These are phyloP conservation scores for Ophiostoma perfectum DNA, from an alignment of 2,329 filamentous ascomycete species.

Conservation along the genomic window DNA sequence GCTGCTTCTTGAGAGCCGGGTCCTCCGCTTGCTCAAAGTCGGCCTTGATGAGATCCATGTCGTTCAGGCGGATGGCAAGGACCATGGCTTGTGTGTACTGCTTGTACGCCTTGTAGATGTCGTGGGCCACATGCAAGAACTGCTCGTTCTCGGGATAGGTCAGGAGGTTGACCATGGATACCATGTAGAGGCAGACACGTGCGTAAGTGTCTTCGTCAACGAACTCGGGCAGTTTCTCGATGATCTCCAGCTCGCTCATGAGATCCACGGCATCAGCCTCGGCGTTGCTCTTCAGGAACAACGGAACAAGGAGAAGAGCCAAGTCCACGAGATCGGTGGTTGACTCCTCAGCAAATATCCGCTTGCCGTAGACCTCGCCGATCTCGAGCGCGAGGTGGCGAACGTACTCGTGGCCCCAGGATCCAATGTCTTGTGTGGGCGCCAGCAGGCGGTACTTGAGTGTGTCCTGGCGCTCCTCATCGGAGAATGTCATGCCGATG, in stretches of 20 bases:
- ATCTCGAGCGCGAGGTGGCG: conserved; percentile 93
- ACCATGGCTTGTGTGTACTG: conserved; percentile 91
- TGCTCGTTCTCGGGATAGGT: conserved; percentile 96
- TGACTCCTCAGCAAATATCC: conserved; percentile 77
- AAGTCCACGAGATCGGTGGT: conserved; percentile 81
- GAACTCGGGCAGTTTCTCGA: conserved; percentile 81
- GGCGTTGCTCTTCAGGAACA: conserved; percentile 94
- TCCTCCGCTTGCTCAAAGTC: conserved; percentile 79
- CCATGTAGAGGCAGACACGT: conserved; percentile 94
- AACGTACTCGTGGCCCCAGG: conserved; percentile 98
- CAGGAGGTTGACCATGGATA: conserved; percentile 95
- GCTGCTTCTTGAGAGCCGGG: conserved; percentile 79
- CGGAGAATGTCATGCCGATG: conserved; percentile 97
- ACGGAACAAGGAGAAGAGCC: conserved; percentile 77
- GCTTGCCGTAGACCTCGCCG: conserved; percentile 85
- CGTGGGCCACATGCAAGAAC: conserved; percentile 87
- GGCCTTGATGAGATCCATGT: conserved; percentile 69
- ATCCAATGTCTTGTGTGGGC: conserved; percentile 85
- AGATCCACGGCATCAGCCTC: conserved; percentile 97
- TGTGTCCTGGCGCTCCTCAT: conserved; percentile 92
- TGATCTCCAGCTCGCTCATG: conserved; percentile 95
- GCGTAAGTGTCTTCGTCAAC: conserved; percentile 92
- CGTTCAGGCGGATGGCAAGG: conserved; percentile 88
- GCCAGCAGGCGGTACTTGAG: conserved; percentile 91
- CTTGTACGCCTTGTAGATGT: conserved; percentile 89